phyloP scores from a whole-genome alignment of 106 monocot genomes.

The Platanthera zijinensis region DNA sequence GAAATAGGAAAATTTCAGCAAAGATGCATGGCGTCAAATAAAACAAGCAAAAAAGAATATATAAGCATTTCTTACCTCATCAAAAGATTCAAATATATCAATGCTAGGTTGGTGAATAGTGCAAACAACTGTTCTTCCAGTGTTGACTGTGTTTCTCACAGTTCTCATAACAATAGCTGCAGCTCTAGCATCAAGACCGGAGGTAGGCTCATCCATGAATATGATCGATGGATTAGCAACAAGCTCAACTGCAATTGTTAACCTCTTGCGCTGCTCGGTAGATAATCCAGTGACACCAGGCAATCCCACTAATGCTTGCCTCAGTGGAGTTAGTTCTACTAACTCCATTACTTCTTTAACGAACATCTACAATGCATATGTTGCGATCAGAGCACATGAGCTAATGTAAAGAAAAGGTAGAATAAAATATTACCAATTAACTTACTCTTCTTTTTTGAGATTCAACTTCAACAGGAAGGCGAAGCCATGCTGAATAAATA shows the following conservation, averaged over 20 bases:
- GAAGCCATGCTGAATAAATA: conserved; percentile 30
- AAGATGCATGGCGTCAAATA: not conserved
- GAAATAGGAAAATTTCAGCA: not conserved
- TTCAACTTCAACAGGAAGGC: conserved; percentile 13
- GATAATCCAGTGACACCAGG: conserved; percentile 25
- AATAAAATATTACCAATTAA: not conserved
- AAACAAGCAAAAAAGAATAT: not conserved
- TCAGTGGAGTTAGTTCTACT: conserved; percentile 22
- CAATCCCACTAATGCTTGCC: conserved; percentile 24
- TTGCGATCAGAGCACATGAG: not conserved
- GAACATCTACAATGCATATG: conserved; percentile 15
- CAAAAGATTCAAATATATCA: conserved; percentile 34
- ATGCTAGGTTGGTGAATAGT: conserved; percentile 39
- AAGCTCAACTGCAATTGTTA: conserved; percentile 37
- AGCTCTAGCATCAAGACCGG: conserved; percentile 27
- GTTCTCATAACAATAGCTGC: conserved; percentile 35
- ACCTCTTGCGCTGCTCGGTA: conserved; percentile 24
- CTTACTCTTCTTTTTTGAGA: conserved; percentile 8
- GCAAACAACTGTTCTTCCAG: conserved; percentile 29
- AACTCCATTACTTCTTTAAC: conserved; percentile 27
- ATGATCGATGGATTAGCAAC: conserved; percentile 36
- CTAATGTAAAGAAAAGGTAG: not conserved
- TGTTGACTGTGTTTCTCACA: conserved; percentile 28
- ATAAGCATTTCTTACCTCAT: conserved; percentile 13
- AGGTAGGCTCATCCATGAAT: conserved; percentile 38